Evolutionary conservation across 371 early-diverging fungal species (phyloP).

Genomic region (Blakeslea trispora): DNA sequence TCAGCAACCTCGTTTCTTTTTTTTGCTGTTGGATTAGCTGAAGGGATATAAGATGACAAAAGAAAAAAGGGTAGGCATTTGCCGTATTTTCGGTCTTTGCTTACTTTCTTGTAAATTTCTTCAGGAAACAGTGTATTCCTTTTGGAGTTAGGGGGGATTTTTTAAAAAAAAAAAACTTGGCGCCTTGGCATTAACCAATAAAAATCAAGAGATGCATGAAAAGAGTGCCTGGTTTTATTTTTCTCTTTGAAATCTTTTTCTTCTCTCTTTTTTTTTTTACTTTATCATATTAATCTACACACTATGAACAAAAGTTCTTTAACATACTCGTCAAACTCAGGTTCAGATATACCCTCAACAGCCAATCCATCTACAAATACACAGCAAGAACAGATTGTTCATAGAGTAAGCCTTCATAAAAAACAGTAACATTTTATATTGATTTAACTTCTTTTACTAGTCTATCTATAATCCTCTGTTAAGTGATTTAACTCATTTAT

Average conservation of each 20-base stretch:
- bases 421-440: neutral
- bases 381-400: slow-evolving; percentile 2
- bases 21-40: too few relatives aligned
- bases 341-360: neutral
- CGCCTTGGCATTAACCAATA: neutral
- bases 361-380: too few relatives aligned
- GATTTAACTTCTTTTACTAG: slow-evolving; percentile 1
- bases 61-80: too few relatives aligned
- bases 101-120: too few relatives aligned
- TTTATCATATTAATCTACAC: too few relatives aligned
- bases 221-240: slow-evolving; percentile 5
- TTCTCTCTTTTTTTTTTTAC: neutral
- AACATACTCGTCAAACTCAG: slow-evolving; percentile 7
- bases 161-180: neutral
- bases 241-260: slow-evolving; percentile 1
- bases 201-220: neutral
- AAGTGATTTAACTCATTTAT: slow-evolving; percentile 3
- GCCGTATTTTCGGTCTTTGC: too few relatives aligned
- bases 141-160: neutral
- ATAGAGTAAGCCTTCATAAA: slow-evolving; percentile 3
- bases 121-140: too few relatives aligned
- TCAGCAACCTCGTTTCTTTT: too few relatives aligned
- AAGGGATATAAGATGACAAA: too few relatives aligned
- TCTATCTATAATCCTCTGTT: slow-evolving; percentile 12
- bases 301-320: slow-evolving; percentile 18